Evolutionary conservation across 2,329 filamentous ascomycete genomes (phyloP), one percentile per base, ranked within the genome.

Genomic region (Colletotrichum sp.): DNA sequence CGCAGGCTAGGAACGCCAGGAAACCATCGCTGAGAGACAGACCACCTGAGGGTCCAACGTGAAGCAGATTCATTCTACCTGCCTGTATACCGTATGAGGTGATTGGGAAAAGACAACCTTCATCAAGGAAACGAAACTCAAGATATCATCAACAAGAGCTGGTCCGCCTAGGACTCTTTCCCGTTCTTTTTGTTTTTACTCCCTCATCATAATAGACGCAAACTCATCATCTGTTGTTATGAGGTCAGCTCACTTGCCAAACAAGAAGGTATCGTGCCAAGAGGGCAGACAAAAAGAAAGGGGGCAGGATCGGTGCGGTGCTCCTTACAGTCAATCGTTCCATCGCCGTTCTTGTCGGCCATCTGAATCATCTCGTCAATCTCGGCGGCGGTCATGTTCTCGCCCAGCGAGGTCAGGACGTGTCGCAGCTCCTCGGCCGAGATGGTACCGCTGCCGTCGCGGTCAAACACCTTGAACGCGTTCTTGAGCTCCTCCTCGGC

Each of bases 181-280:
- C 38, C 38, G 38, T 47, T 12, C 9, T 47, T 47, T 47, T n/a
- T 9, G 36, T 43, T 58, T 24, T 89, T 94, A 96, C 89, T 96
- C 96, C 90, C 96, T 94, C 94, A 97, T 96, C 94, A 97, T 97
- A 83, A 97, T 92, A 87, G 96, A 94, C 79, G 96, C 94, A 82
- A 97, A 97, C 86, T 97, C 94, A 88, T 96, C 96, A 87, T 96
- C 94, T 96, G 79, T 15, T 13, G n/a, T 11, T 27, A 2, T 2
- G 31, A 36, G 72, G 38, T 62, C 51, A 72, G 69, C 27, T 36
- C 13, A 5, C n/a, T 15, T 12, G 18, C 31, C 36, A 21, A 43
- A n/a, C 8, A n/a, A 62, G 3, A 27, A 15, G 18, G 21, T 6
- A n/a, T 15, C 38, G 18, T 47, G 38, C 18, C 38, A n/a, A 12